Percentiles rank a stretch among this genome's conserved stretches.
phyloP scores from a whole-genome alignment of 2,329 filamentous ascomycete genomes.

The Aspergillus uvarum region DNA sequence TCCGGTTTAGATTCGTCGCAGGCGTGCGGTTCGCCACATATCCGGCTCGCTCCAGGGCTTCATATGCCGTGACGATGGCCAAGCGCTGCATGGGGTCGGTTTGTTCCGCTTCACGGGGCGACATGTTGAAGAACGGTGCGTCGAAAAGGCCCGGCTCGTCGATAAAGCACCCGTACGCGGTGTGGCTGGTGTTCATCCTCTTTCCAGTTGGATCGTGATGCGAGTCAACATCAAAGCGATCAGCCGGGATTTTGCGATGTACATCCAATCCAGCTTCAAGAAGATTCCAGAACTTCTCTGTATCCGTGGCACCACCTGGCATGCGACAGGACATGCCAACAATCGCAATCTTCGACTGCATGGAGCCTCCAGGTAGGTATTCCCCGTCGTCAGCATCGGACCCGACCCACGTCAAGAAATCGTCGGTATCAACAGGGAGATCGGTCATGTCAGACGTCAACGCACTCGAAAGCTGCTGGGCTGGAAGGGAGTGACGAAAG shows the following conservation, averaged over 20 bases:
- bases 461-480: conserved; percentile 4
- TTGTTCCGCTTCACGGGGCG: conserved; percentile 68
- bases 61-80: conserved; percentile 73
- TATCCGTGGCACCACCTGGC: too few relatives aligned
- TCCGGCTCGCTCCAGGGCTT: conserved; percentile 78
- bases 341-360: not conserved
- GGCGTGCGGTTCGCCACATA: conserved; percentile 64
- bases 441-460: not conserved
- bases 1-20: conserved; percentile 55
- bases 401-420: conserved; percentile 7
- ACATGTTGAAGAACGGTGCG: conserved; percentile 49
- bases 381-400: not conserved
- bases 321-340: too few relatives aligned
- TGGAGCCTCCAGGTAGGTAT: not conserved
- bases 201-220: conserved; percentile 26
- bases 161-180: conserved; percentile 39
- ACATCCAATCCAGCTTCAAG: too few relatives aligned
- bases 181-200: conserved; percentile 19
- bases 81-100: conserved; percentile 79
- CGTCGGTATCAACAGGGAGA: conserved; percentile 3
- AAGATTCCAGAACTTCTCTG: too few relatives aligned
- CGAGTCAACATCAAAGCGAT: conserved; percentile 5
- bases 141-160: conserved; percentile 41
- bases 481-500: conserved; percentile 8
- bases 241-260: too few relatives aligned